Conservation (phyloP, 2,329 filamentous ascomycete species). For the Conoideocrella luteorostrata region DNA sequence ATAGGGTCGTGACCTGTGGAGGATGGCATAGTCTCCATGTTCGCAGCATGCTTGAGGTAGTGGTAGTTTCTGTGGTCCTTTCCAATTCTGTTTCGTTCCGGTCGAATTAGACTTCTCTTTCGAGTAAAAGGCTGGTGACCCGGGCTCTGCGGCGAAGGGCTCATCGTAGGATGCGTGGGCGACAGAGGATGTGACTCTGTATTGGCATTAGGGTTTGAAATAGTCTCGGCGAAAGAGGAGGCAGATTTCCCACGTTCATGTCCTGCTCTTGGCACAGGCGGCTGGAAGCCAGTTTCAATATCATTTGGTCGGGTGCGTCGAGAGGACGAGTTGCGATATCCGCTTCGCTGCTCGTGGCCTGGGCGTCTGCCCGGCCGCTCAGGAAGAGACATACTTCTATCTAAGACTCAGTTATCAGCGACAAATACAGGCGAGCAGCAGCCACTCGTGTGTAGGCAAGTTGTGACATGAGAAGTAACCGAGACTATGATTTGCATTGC, state of each 20-base stretch:
- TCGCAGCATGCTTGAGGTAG: conserved; percentile 89
- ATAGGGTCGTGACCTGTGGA: conserved; percentile 89
- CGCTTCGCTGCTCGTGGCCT: conserved; percentile 53
- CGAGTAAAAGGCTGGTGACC: conserved; percentile 45
- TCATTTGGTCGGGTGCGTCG: conserved; percentile 62
- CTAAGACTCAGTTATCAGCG: conserved; percentile 14
- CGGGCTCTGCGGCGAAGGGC: conserved; percentile 21
- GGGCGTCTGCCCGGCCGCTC: conserved; percentile 59
- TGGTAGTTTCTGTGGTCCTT: conserved; percentile 90
- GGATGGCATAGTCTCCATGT: conserved; percentile 85
- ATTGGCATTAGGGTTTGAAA: conserved; percentile 46
- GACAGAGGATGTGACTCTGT: conserved; percentile 51
- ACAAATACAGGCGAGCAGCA: background rate
- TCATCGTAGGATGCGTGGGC: conserved; percentile 30
- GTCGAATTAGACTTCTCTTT: conserved; percentile 83
- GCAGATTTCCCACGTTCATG: conserved; percentile 52
- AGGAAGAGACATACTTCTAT: conserved; percentile 53
- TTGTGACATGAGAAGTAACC: too few species aligned
- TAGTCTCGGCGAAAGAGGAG: conserved; percentile 53
- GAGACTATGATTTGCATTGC: too few species aligned
- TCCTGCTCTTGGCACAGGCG: conserved; percentile 31
- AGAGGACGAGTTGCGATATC: conserved; percentile 62
- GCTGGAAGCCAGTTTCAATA: conserved; percentile 58
- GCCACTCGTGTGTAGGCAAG: background rate
- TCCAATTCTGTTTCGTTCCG: conserved; percentile 80